phyloP scores from a whole-genome alignment of 345 rosid genomes.

The Citropsis articulata region DNA sequence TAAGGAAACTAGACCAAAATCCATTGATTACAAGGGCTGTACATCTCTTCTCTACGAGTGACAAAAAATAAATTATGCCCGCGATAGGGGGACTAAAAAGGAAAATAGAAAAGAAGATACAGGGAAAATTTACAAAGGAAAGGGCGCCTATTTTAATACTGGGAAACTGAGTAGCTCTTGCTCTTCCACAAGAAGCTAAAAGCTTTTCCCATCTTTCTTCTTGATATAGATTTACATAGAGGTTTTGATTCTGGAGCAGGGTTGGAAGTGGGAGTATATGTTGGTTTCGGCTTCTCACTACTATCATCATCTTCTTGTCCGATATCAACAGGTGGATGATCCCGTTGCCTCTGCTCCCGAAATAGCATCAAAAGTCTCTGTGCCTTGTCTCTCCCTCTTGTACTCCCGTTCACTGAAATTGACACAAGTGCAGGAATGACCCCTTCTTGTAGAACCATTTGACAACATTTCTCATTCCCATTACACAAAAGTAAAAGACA shows the following conservation, averaged over 20 bases:
- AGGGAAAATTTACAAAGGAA: conserved; percentile 41
- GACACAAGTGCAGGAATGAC: conserved; percentile 94
- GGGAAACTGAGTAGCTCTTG: conserved; percentile 77
- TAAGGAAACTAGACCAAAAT: conserved; percentile 11
- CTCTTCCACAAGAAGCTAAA: conserved; percentile 83
- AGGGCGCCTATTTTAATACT: conserved; percentile 30
- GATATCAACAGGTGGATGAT: conserved; percentile 46
- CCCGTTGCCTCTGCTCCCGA: conserved; percentile 86
- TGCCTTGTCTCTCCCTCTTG: conserved; percentile 82
- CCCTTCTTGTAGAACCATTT: conserved; percentile 92
- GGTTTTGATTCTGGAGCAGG: conserved; percentile 52
- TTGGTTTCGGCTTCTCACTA: conserved; percentile 29
- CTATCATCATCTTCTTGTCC: conserved; percentile 34
- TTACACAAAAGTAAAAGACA: conserved; percentile 73
- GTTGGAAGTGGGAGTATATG: conserved; percentile 20
- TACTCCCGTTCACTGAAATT: conserved; percentile 85
- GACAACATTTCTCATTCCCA: conserved; percentile 72
- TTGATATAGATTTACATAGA: conserved; percentile 62
- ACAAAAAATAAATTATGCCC: conserved; percentile 27
- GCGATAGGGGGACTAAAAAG: conserved; percentile 13
- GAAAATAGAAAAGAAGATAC: conserved; percentile 34
- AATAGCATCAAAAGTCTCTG: conserved; percentile 88
- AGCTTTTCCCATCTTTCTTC: conserved; percentile 68
- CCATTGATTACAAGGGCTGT: conserved; percentile 51
- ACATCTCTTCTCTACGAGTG: conserved; percentile 51